Evolutionary conservation across 306 rosid species (phyloP).

Genomic region (Abrus pulchellus): DNA sequence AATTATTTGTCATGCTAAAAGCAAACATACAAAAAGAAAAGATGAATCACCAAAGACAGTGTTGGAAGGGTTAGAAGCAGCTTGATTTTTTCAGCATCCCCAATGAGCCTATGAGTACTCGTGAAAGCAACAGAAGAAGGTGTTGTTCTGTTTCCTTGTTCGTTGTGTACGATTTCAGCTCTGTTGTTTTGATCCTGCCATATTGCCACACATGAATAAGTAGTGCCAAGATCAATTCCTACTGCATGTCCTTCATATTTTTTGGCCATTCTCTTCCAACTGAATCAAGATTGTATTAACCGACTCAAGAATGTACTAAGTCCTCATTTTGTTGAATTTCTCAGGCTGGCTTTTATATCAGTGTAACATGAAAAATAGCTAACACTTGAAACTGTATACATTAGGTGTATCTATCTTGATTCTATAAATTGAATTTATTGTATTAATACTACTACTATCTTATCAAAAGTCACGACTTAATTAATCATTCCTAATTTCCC

Average conservation of each 20-base stretch:
- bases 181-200: conserved; percentile 5
- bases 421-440: too few species aligned
- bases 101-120: conserved; percentile 31
- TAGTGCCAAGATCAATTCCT: conserved; percentile 40
- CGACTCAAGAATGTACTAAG: too few species aligned
- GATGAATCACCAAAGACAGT: conserved; percentile 33
- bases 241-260: not conserved
- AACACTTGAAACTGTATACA: too few species aligned
- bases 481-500: too few species aligned
- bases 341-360: too few species aligned
- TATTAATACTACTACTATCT: too few species aligned
- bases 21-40: not conserved
- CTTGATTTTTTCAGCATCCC: conserved; percentile 31
- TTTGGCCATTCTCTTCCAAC: not conserved
- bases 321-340: too few species aligned
- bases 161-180: conserved; percentile 29
- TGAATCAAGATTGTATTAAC: too few species aligned
- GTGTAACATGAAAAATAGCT: too few species aligned
- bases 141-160: conserved; percentile 58
- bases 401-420: too few species aligned
- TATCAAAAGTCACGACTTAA: too few species aligned
- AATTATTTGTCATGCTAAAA: not conserved
- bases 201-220: conserved; percentile 39
- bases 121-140: conserved; percentile 69
- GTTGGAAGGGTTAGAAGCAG: conserved; percentile 28